phyloP scores from a whole-genome alignment of 2,329 filamentous ascomycete genomes.

The Colletotrichum sp. region DNA sequence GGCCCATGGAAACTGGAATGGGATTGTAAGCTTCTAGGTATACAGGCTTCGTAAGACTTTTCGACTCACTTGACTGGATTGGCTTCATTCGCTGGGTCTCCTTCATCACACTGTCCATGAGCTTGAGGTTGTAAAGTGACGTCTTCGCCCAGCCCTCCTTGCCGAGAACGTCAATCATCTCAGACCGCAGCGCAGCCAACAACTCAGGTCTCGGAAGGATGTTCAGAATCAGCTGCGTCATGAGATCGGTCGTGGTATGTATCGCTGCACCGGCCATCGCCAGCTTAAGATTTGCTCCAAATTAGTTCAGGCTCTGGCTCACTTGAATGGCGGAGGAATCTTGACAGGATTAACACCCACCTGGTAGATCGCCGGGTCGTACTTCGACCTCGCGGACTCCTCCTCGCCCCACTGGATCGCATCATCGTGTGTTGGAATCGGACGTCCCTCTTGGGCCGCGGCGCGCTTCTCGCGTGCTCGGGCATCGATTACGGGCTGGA shows the following conservation, averaged over 20 bases:
- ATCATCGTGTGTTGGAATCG: neutral
- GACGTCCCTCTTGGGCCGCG: neutral
- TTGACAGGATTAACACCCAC: neutral
- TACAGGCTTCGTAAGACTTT: neutral
- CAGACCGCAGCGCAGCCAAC: neutral
- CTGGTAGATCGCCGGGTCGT: neutral
- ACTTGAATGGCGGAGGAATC: neutral
- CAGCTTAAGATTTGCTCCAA: neutral
- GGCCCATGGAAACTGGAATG: neutral
- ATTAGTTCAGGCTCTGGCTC: too few species aligned
- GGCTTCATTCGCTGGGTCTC: neutral
- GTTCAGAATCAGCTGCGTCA: neutral
- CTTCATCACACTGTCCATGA: neutral
- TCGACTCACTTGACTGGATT: neutral
- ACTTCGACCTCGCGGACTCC: neutral
- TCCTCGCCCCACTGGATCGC: neutral
- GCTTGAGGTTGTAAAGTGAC: neutral
- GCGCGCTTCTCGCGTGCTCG: neutral
- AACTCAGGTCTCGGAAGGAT: neutral
- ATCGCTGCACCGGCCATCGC: neutral
- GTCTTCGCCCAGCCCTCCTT: neutral
- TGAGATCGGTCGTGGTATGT: neutral
- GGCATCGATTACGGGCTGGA: neutral
- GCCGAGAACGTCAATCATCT: neutral
- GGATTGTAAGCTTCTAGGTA: accelerated